Conservation (phyloP, 495 filamentous ascomycete species). For the Sordaria brevicollis region DNA sequence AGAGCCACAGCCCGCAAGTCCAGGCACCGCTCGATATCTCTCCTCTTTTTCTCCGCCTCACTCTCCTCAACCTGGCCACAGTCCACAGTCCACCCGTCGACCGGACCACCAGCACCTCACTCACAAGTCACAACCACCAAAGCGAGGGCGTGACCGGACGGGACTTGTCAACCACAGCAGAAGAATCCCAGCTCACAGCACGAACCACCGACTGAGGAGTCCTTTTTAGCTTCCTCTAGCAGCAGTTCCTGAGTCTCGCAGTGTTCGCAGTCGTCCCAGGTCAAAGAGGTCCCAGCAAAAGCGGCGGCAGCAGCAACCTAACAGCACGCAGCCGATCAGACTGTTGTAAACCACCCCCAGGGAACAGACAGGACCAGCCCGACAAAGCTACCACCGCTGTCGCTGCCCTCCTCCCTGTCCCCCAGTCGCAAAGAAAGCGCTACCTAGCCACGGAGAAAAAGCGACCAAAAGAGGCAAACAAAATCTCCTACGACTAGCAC, state of each 20-base stretch:
- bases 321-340: background rate
- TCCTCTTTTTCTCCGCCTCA: background rate
- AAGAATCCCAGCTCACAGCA: background rate
- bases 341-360: background rate
- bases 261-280: background rate
- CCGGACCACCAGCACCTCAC: background rate
- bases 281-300: no score
- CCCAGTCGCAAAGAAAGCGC: no score
- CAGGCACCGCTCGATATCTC: background rate
- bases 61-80: background rate
- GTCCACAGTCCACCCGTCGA: background rate
- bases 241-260: background rate
- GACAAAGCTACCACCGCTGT: background rate
- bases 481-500: background rate
- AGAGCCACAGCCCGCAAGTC: background rate
- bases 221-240: no score
- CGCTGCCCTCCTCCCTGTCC: background rate
- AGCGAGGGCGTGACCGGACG: no score
- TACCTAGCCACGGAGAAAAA: background rate
- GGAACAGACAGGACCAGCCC: background rate
- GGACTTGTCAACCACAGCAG: background rate
- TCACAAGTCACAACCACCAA: background rate
- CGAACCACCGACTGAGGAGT: background rate
- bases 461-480: background rate
- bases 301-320: no score